Evolutionary conservation across 352 stramenopile species (phyloP).

Genomic region (Phytopythium chamaehyphon): DNA sequence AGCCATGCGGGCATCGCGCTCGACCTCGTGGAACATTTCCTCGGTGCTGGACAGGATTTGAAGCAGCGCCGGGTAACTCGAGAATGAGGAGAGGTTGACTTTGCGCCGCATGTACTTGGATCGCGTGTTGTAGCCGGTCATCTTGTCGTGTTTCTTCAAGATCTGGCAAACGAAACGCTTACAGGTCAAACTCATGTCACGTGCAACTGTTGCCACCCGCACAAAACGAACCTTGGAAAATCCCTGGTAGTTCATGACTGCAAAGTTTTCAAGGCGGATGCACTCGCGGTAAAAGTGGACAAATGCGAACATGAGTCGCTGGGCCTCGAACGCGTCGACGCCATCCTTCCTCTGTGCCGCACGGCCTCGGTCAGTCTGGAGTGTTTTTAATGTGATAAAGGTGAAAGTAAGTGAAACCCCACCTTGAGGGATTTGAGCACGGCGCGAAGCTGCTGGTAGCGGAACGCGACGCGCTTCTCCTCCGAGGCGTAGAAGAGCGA

Average conservation of each 20-base stretch:
- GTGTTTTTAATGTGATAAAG: no score
- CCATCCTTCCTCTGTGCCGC: conserved; percentile 21
- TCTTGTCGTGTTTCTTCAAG: conserved; percentile 84
- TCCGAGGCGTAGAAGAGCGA: conserved; percentile 71
- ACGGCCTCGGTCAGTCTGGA: no score
- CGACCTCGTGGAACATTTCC: conserved; percentile 76
- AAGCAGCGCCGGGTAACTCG: conserved; percentile 71
- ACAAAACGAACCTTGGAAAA: conserved; percentile 73
- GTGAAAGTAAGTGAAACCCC: not conserved
- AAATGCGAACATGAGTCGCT: conserved; percentile 77
- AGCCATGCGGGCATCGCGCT: conserved; percentile 50
- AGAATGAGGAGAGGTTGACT: conserved; percentile 76
- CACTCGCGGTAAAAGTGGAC: conserved; percentile 84
- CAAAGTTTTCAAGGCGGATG: conserved; percentile 79
- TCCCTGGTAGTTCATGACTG: conserved; percentile 82
- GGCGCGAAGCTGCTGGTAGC: conserved; percentile 65
- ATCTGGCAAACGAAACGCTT: conserved; percentile 27
- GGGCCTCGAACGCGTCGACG: conserved; percentile 40
- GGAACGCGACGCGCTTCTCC: conserved; percentile 69
- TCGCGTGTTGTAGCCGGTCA: conserved; percentile 80
- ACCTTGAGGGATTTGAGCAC: conserved; percentile 69
- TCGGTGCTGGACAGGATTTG: conserved; percentile 73
- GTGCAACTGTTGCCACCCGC: no score
- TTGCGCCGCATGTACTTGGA: conserved; percentile 85
- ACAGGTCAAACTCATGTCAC: no score